Conservation (phyloP, 768 basidiomycete genomes). For the Dictyophora rubrovolvata region DNA sequence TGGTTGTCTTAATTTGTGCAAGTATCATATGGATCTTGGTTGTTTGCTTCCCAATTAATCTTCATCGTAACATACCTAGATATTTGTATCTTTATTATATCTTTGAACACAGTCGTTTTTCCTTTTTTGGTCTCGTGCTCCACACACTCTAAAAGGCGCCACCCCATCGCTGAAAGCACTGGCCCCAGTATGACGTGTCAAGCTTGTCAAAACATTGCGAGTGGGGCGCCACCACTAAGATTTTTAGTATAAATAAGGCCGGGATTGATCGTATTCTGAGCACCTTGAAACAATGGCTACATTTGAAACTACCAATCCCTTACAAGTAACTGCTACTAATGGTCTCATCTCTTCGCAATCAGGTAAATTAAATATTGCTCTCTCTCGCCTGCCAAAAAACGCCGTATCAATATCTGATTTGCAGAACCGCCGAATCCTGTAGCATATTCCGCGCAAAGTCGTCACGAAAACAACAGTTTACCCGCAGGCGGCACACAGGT, state of each 20-base stretch:
- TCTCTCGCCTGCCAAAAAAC: not conserved
- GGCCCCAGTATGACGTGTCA: not conserved
- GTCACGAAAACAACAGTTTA: not conserved
- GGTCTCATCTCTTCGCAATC: not conserved
- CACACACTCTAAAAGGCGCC: not conserved
- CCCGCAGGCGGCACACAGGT: not conserved
- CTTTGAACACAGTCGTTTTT: not conserved
- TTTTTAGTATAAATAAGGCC: not conserved
- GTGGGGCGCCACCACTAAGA: not conserved
- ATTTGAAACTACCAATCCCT: not conserved
- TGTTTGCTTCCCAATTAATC: too few species aligned
- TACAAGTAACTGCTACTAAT: not conserved
- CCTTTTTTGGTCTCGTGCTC: not conserved
- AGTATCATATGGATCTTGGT: too few species aligned
- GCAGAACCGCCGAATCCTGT: not conserved
- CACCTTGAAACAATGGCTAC: not conserved
- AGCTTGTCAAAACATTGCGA: not conserved
- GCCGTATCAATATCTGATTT: not conserved
- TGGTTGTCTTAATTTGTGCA: too few species aligned
- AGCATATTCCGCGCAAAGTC: not conserved
- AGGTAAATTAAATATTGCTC: not conserved
- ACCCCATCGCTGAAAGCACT: not conserved
- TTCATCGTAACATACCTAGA: too few species aligned
- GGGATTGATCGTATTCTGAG: not conserved
- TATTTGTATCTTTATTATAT: not conserved